Base-by-base conservation (phyloP, 805 yeast genomes). In the Candida dendrica region DNA sequence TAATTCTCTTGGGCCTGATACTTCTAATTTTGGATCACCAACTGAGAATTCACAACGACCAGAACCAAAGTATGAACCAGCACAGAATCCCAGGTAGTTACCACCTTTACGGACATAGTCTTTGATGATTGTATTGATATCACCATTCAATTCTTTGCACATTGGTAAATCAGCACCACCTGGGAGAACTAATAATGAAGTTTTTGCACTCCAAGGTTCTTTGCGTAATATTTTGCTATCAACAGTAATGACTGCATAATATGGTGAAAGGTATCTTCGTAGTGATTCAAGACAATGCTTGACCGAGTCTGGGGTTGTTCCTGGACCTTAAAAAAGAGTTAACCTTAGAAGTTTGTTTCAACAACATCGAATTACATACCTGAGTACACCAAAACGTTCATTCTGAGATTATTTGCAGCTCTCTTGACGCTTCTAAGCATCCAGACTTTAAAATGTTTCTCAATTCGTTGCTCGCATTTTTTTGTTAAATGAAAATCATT, bases 111-210 rank as follows among this genome's bases (percentile, higher is more conserved):
- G 68, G 1, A 88, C 88, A 50, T 71, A 88, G 39, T 76, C 76
- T 22, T 65, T 60, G 47, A 88, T 85, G 32, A 69, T 66, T 9
- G 64, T 53, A 52, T 82, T 85, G 0, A 89, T 87, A 2, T 61
- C 63, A 1, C 95, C 91, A 53, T 83, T 80, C 47, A 95, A 72
- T 4, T 73, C 76, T 40, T 71, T 68, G 48, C 95, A 86, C 50
- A 82, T 77, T 0, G 97, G 97, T 39, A 88, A 65, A 58, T 93
- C 98, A 1, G 98, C 97, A 7, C 99, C 99, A 4, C 98, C 99
- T 0, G 98, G 99, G 22, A 93, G 61, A 1, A 89, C 95, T 35
- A 93, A 57, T 48, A 86, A 66, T 0, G 95, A 68, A 0, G 97
- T 85, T 53, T 85, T 85, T 7, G 75, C 53, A 47, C 74, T 72